Conservation (phyloP, 331 rosid species). For the Rhamnella rubrinervis region DNA sequence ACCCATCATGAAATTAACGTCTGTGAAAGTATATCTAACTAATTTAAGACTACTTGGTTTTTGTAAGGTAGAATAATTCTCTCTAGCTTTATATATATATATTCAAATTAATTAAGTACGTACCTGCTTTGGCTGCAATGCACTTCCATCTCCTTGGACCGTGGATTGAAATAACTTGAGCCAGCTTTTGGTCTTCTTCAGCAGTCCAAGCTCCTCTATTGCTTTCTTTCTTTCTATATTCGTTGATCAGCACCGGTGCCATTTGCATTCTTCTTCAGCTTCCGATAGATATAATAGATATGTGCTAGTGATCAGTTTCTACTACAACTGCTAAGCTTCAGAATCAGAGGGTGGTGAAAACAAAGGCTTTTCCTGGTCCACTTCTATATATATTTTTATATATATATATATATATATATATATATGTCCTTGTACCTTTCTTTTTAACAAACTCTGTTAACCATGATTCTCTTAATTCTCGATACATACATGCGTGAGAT, state of each 20-base stretch:
- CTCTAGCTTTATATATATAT: neutral
- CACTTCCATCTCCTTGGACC: constrained; percentile 47
- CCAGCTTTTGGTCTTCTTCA: constrained; percentile 42
- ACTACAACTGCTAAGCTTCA: no score
- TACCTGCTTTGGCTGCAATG: constrained; percentile 47
- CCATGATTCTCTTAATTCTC: no score
- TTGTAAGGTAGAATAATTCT: neutral
- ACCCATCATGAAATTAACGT: no score
- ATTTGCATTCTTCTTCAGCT: neutral
- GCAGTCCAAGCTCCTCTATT: constrained; percentile 42
- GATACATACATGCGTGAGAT: constrained; percentile 4
- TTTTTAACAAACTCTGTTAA: no score
- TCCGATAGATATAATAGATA: no score
- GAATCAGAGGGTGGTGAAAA: neutral
- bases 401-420: no score
- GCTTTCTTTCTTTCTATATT: constrained; percentile 18
- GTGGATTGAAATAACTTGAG: constrained; percentile 34
- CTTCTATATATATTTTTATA: neutral
- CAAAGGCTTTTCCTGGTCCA: neutral
- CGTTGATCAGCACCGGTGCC: constrained; percentile 16
- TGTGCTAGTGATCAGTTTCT: no score
- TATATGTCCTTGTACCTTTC: neutral
- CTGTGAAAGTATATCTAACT: no score
- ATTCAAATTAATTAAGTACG: neutral
- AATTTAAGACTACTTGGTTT: no score